Base-by-base conservation (phyloP, 2,329 filamentous ascomycete genomes). In the Xylariales sp. region DNA sequence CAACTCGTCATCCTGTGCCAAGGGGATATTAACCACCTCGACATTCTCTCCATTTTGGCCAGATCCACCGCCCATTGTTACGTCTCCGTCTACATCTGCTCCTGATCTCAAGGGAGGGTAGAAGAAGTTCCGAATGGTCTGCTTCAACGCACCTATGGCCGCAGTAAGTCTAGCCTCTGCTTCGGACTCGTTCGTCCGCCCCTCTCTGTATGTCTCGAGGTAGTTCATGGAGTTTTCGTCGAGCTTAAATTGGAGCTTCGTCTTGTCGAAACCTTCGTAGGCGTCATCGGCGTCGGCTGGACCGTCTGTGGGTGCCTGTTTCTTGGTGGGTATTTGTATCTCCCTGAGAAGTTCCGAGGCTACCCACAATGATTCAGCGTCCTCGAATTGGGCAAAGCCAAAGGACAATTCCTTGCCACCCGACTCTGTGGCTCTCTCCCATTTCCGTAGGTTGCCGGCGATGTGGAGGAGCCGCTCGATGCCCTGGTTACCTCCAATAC, bases 311-410 rank as follows among this genome's bases (percentile, higher is more conserved):
- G 75, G 68, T 14, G 70, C 64, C 62, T 91, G 86, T 61, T 82
- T 85, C 66, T 88, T 87, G 29, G 82, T 71, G 21, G 93, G 93
- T 36, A 97, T 79, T 58, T 88, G 74, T 48, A 96, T 73, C 54
- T 93, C 84, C 59, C 82, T 81, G 53, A 96, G 78, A 43, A 95
- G 78, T 61, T 94, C 88, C 42, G 90, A 81, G 31, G 91, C 93
- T 32, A 84, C 84, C 60, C 84, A 82, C 51, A 98, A 73, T 50
- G 89, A 91, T 62, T 95, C 87, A 18, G 84, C 81, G 61, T 97
- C 90, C 48, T 95, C 91, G 63, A 86, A 98, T 64, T 96, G 86
- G 45, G 91, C 93, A 65, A 98, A 97, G 11, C 91, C 93, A 70
- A 97, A 97, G 48, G 83, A 84, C 64, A 84, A 83, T 42, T 82